phyloP scores from a whole-genome alignment of 2,329 filamentous ascomycete genomes.

The Penicillium sp. region DNA sequence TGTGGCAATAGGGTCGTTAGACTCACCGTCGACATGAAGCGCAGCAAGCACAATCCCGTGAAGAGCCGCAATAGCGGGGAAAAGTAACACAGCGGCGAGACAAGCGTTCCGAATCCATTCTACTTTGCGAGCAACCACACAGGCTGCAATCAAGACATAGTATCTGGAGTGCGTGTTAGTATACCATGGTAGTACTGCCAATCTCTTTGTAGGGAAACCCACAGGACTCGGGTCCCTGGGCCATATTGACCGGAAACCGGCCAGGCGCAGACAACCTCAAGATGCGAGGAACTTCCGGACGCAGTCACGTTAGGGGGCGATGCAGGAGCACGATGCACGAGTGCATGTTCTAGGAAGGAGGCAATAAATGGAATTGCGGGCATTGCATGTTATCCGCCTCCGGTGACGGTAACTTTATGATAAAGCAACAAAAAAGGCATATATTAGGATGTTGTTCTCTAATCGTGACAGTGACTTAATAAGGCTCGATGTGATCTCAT shows the following conservation, averaged over 20 bases:
- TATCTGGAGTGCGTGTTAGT: conserved; percentile 47
- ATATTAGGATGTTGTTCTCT: conserved; percentile 2
- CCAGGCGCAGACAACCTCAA: conserved; percentile 47
- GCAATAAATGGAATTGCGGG: conserved; percentile 18
- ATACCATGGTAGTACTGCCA: background rate
- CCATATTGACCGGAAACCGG: conserved; percentile 47
- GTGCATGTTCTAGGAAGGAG: conserved; percentile 8
- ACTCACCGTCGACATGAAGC: conserved; percentile 59
- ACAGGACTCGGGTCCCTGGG: conserved; percentile 43
- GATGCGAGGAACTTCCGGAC: conserved; percentile 2
- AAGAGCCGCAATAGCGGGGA: conserved; percentile 64
- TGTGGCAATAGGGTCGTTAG: background rate
- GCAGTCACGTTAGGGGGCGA: conserved; percentile 25
- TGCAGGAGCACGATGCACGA: conserved; percentile 18
- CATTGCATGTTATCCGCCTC: conserved; percentile 20
- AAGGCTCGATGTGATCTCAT: background rate
- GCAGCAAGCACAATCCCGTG: conserved; percentile 63
- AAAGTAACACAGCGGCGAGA: conserved; percentile 61
- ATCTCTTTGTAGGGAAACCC: conserved; percentile 17
- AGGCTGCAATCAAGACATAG: conserved; percentile 64
- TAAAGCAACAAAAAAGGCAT: conserved; percentile 10
- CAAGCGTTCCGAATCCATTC: conserved; percentile 65
- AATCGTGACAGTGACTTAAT: background rate
- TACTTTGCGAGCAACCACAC: conserved; percentile 60
- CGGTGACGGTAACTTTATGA: background rate